Evolutionary conservation across 129 eudicot species (phyloP).

Genomic region (Lactuca saligna): DNA sequence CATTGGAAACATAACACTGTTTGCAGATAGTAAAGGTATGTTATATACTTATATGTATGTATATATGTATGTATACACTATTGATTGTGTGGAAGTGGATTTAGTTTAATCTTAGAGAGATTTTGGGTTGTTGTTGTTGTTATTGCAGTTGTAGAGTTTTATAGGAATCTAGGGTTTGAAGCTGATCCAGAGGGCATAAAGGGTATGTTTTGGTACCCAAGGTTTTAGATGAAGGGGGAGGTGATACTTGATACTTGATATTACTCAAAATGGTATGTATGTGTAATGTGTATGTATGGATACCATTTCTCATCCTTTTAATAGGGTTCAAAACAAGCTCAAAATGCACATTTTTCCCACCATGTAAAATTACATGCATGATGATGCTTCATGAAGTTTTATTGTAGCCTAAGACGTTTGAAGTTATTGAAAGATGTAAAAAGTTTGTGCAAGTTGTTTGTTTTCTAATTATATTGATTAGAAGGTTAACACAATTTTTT

Average conservation of each 20-base stretch:
- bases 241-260: neutral
- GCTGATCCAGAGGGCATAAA: conserved; percentile 98
- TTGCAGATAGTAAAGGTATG: conserved; percentile 80
- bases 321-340: conserved; percentile 17
- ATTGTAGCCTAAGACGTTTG: conserved; percentile 15
- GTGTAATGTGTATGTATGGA: neutral
- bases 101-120: neutral
- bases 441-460: neutral
- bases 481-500: neutral
- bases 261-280: conserved; percentile 15
- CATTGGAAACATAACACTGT: conserved; percentile 85
- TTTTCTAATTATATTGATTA: neutral
- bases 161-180: conserved; percentile 82
- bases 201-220: conserved; percentile 99
- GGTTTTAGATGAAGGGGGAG: conserved; percentile 35
- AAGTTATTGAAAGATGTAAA: conserved; percentile 25
- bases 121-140: neutral
- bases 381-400: conserved; percentile 6
- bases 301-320: neutral
- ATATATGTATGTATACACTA: no score
- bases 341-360: conserved; percentile 16
- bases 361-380: conserved; percentile 16
- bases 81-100: neutral
- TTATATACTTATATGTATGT: no score
- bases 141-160: conserved; percentile 93